These are phyloP conservation scores for Cryomyces minteri DNA, from an alignment of 495 filamentous ascomycete species.

Conservation along the genomic window DNA sequence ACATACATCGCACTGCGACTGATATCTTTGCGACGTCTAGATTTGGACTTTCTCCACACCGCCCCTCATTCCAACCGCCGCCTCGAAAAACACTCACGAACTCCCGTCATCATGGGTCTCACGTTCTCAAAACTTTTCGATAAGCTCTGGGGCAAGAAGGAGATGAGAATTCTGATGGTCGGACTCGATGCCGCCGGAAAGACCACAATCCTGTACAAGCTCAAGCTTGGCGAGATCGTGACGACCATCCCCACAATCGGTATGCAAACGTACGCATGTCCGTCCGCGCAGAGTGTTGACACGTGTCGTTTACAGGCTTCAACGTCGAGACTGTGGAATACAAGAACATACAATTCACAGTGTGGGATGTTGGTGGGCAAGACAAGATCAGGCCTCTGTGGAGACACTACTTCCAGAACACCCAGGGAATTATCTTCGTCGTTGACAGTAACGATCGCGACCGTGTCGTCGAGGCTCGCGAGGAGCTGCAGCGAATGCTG, in stretches of 20 bases:
- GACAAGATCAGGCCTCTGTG: conserved; percentile 99
- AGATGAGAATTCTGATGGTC: conserved; percentile 99
- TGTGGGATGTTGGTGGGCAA: conserved; percentile 99
- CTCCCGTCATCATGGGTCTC: conserved; percentile 51
- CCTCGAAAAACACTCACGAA: no score
- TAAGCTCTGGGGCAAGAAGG: conserved; percentile 94
- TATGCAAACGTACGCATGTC: conserved; percentile 32
- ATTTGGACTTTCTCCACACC: no score
- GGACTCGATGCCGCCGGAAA: conserved; percentile 98
- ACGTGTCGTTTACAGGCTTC: conserved; percentile 45
- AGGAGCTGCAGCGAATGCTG: conserved; percentile 99
- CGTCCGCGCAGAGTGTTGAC: no score
- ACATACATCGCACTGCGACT: neutral
- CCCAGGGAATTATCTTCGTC: conserved; percentile 99
- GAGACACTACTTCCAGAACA: conserved; percentile 99
- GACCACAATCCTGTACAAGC: conserved; percentile 99
- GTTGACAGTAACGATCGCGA: conserved; percentile 99
- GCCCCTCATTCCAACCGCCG: no score
- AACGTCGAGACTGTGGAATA: conserved; percentile 99
- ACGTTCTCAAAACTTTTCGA: conserved; percentile 86
- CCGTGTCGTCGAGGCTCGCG: conserved; percentile 95
- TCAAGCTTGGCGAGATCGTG: conserved; percentile 99
- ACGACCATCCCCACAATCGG: conserved; percentile 99
- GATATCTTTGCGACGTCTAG: no score
- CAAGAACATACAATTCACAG: conserved; percentile 99